phyloP scores from a whole-genome alignment of 192 early-diverging fungal genomes.

The Dissophora ornata region DNA sequence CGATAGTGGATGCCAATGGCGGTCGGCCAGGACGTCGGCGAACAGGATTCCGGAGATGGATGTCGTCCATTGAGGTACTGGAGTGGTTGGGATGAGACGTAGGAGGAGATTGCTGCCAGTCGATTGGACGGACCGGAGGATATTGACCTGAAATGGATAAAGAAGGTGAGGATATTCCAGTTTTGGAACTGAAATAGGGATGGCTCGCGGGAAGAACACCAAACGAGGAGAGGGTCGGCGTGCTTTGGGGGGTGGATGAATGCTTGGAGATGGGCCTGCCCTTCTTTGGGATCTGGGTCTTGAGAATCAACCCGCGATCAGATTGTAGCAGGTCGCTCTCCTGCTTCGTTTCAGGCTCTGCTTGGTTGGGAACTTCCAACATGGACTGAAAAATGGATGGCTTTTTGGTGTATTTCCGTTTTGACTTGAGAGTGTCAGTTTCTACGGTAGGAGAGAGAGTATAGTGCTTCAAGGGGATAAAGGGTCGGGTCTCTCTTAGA shows the following conservation, averaged over 20 bases:
- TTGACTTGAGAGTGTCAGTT: conserved; percentile 8
- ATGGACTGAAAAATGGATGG: not conserved
- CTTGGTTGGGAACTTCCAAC: not conserved
- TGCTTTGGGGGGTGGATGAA: conserved; percentile 11
- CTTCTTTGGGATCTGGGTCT: conserved; percentile 53
- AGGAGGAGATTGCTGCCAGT: not conserved
- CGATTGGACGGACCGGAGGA: not conserved
- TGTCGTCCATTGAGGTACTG: not conserved
- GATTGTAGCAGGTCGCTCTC: conserved; percentile 18
- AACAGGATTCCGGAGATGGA: conserved; percentile 1
- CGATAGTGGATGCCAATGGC: conserved; percentile 4
- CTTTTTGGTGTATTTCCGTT: conserved; percentile 40
- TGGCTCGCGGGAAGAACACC: conserved; percentile 29
- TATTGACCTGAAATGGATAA: not conserved
- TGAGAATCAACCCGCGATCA: conserved; percentile 44
- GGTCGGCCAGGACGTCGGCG: conserved; percentile 30
- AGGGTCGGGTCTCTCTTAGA: not conserved
- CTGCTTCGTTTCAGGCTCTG: not conserved
- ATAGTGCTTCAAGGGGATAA: not conserved
- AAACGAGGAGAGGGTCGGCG: conserved; percentile 35
- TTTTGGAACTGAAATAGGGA: conserved; percentile 20
- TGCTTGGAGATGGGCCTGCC: conserved; percentile 48
- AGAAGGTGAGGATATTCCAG: conserved; percentile 2
- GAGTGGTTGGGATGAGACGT: not conserved
- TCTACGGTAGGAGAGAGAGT: conserved; percentile 7